Conservation (phyloP, 2,329 filamentous ascomycete species). For the Colletotrichum tropicale region DNA sequence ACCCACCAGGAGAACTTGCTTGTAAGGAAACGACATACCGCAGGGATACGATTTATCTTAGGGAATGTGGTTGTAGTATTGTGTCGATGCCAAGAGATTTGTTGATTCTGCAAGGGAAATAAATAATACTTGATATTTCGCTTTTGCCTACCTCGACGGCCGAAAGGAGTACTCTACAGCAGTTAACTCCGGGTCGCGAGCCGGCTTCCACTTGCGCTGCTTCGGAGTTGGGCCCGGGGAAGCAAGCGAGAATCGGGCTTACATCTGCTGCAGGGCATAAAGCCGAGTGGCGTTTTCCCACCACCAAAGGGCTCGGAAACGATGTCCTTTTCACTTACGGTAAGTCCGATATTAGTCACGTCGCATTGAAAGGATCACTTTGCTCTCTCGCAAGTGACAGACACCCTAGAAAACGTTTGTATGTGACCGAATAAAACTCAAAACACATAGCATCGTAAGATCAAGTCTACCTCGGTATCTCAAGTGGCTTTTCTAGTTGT, state of each 20-base stretch:
- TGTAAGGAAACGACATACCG: slow-evolving; percentile 58
- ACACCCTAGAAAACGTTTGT: neutral
- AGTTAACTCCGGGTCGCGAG: neutral
- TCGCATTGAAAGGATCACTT: neutral
- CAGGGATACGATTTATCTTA: neutral
- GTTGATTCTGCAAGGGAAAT: neutral
- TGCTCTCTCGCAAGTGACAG: neutral
- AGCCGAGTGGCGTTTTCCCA: neutral
- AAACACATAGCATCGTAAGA: neutral
- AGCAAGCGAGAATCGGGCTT: neutral
- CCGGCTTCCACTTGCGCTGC: neutral
- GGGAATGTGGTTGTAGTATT: neutral
- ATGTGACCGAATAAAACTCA: neutral
- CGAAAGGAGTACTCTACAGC: neutral
- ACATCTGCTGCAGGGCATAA: neutral
- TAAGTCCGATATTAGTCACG: neutral
- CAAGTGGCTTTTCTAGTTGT: neutral
- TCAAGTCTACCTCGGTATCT: neutral
- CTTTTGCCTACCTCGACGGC: neutral
- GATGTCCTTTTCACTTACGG: neutral
- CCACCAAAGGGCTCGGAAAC: neutral
- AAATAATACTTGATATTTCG: neutral
- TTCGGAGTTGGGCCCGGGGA: neutral
- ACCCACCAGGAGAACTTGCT: slow-evolving; percentile 55
- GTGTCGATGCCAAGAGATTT: neutral